phyloP scores from a whole-genome alignment of 306 rosid species.

The Heteromeles arbutifolia region DNA sequence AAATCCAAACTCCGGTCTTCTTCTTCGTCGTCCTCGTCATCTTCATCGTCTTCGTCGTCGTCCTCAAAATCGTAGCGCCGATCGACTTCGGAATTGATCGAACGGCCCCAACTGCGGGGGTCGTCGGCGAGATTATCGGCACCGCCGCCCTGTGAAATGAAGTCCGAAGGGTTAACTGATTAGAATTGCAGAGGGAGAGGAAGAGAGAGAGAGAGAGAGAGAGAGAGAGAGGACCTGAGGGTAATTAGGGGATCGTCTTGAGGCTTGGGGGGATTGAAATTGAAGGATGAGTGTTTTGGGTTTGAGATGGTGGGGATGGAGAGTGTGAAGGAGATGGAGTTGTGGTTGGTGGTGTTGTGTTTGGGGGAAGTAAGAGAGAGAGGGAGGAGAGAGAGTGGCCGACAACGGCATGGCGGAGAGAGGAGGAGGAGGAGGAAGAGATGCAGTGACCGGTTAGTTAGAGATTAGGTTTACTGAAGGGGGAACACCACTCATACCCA shows the following conservation, averaged over 20 bases:
- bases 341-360: background rate
- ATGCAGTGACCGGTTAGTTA: background rate
- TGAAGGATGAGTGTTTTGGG: slow-evolving; percentile 1
- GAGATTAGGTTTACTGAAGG: background rate
- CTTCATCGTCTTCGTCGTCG: slow-evolving; percentile 37
- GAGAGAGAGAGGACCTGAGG: slow-evolving; percentile 27
- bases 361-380: slow-evolving; percentile 3
- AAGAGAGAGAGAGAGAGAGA: background rate
- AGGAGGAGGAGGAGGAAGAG: background rate
- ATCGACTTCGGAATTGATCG: slow-evolving; percentile 25
- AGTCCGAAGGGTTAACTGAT: background rate
- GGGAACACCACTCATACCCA: too few species aligned
- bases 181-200: background rate
- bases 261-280: slow-evolving; percentile 32
- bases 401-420: slow-evolving; percentile 31
- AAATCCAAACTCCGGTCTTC: slow-evolving; percentile 76
- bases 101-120: slow-evolving; percentile 50
- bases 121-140: slow-evolving; percentile 27
- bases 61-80: slow-evolving; percentile 4
- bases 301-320: slow-evolving; percentile 1
- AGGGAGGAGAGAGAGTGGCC: slow-evolving; percentile 9
- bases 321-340: background rate
- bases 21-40: slow-evolving; percentile 37
- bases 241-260: slow-evolving; percentile 38
- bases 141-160: slow-evolving; percentile 40